A percentile compares a stretch with the other conserved stretches of the same genome.
Evolutionary conservation across 176 grass and related monocot species (phyloP).

Genomic region (Elymus sibiricus): DNA sequence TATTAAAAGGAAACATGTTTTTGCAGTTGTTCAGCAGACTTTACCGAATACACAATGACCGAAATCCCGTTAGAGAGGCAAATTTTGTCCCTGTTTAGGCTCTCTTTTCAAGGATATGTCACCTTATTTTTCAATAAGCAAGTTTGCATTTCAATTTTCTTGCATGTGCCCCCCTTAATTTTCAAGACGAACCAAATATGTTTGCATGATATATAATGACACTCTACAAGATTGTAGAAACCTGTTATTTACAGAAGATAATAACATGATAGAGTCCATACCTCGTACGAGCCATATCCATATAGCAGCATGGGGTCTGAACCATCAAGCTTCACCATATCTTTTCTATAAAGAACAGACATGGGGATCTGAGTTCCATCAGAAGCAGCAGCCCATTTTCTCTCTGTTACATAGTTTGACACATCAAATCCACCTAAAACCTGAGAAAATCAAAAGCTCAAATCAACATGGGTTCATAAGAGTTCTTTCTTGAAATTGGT

Average conservation of each 20-base stretch:
- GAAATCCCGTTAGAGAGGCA: neutral
- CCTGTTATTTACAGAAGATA: neutral
- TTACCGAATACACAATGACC: neutral
- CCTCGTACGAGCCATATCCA: slow-evolving; percentile 94
- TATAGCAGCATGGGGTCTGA: slow-evolving; percentile 85
- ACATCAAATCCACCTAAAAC: slow-evolving; percentile 83
- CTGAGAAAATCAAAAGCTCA: slow-evolving; percentile 34
- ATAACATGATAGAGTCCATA: neutral
- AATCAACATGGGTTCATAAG: neutral
- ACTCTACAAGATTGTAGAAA: neutral
- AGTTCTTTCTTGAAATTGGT: neutral
- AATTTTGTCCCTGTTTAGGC: neutral
- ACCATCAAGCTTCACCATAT: slow-evolving; percentile 81
- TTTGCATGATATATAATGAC: neutral
- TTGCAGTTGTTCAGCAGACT: neutral
- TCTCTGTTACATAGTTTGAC: slow-evolving; percentile 88
- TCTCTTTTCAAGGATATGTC: neutral
- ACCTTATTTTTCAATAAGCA: neutral
- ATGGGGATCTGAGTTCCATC: slow-evolving; percentile 89
- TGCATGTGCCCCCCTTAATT: too few species aligned
- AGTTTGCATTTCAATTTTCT: neutral
- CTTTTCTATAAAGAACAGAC: slow-evolving; percentile 87
- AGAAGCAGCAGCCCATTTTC: slow-evolving; percentile 78
- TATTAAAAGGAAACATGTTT: neutral
- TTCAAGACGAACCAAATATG: neutral